phyloP scores from a whole-genome alignment of 345 rosid species.

The Raphanus raphanistrum region DNA sequence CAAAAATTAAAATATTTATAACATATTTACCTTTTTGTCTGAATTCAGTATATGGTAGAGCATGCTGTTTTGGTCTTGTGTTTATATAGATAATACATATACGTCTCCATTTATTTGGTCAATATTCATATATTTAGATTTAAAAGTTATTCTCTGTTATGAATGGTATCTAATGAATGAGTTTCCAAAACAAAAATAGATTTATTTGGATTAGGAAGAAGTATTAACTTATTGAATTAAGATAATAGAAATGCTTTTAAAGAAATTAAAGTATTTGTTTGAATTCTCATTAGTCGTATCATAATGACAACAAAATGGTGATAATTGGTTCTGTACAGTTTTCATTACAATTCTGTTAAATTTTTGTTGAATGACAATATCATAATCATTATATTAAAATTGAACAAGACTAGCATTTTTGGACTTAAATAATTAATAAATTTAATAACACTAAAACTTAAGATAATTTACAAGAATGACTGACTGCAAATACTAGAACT shows the following conservation, averaged over 20 bases:
- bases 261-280: not conserved
- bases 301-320: not conserved
- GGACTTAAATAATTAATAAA: not conserved
- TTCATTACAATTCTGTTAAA: not conserved
- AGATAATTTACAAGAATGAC: no score
- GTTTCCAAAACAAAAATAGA: no score
- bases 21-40: no score
- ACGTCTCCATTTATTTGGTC: no score
- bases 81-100: no score
- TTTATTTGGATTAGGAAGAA: no score
- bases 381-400: not conserved
- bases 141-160: no score
- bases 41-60: no score
- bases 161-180: no score
- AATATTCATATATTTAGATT: no score
- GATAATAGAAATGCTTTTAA: not conserved
- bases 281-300: not conserved
- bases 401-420: not conserved
- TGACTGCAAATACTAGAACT: not conserved
- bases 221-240: no score
- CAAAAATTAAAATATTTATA: not conserved
- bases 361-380: not conserved
- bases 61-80: no score
- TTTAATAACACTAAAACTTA: not conserved
- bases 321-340: not conserved